Percentiles rank a stretch among this genome's conserved stretches.
Evolutionary conservation across 768 basidiomycete genomes (phyloP).

Genomic region (Kwoniella pini): DNA sequence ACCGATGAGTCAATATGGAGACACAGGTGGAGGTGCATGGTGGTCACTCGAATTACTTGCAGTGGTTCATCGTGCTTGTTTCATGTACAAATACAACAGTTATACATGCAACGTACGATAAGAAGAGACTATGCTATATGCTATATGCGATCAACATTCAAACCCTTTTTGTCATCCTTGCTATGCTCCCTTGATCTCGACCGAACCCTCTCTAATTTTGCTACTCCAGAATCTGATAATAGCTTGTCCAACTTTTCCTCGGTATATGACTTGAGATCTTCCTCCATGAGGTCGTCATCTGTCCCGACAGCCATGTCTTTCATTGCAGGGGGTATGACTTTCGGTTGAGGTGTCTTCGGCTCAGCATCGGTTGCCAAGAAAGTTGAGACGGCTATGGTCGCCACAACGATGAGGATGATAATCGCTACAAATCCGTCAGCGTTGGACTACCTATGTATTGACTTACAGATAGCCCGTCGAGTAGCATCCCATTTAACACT

Average conservation of each 20-base stretch:
- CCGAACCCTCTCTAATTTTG: conserved; percentile 11
- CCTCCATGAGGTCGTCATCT: conserved; percentile 38
- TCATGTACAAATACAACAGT: not conserved
- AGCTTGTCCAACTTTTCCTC: conserved; percentile 43
- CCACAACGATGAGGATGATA: conserved; percentile 48
- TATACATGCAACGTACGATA: not conserved
- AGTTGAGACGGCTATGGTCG: conserved; percentile 35
- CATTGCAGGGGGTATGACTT: conserved; percentile 26
- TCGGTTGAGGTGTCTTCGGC: conserved; percentile 8
- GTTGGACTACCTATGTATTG: not conserved
- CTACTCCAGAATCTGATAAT: conserved; percentile 32
- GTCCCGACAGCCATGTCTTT: conserved; percentile 43
- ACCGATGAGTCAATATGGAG: too few relatives aligned
- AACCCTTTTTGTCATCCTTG: conserved; percentile 18
- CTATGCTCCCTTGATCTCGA: conserved; percentile 3
- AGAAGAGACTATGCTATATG: not conserved
- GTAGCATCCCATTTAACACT: conserved; percentile 57
- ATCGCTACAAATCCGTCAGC: conserved; percentile 26
- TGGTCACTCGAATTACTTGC: too few relatives aligned
- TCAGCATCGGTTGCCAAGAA: conserved; percentile 23
- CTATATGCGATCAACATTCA: conserved; percentile 26
- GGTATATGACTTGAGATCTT: conserved; percentile 28
- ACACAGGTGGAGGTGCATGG: too few relatives aligned
- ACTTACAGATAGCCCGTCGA: conserved; percentile 52
- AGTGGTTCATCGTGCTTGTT: too few relatives aligned